Evolutionary conservation across 345 rosid genomes (phyloP), one percentile per base, ranked within the genome.

Genomic region (Euphorbia tirucalli): DNA sequence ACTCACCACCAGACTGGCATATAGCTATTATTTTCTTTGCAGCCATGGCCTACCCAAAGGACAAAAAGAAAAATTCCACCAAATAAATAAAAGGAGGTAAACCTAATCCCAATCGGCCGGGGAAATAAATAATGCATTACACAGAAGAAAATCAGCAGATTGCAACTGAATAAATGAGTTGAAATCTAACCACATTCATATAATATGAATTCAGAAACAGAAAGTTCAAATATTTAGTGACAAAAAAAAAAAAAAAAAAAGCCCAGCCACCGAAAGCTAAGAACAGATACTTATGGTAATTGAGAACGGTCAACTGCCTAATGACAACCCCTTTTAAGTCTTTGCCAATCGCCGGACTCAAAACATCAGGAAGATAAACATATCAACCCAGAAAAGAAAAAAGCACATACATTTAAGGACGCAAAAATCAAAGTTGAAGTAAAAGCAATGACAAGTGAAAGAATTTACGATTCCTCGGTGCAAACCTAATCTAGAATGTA

Each of bases 1-100:
- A 93, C 73, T 88, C 93, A 21, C 97, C 98, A 39, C 97, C 96
- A 0, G 98, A 90, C 70, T 92, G 97, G 78, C 97, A 93, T 75
- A 93, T 93, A 28, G 97, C 98, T 81, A 93, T 91, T 58, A 93
- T 74, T 82, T 89, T 93, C 81, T 86, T 89, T 52, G 85, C 71
- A 71, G 90, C 87, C 98, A 91, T 90, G 69, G 71, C 84, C 88
- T 76, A 58, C 24, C 55, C 37, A 35, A 24, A 46, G 43, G 3
- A n/a, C 43, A 18, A 39, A 58, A 68, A 22, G 3, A 58, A 25
- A 27, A 43, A 70, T 10, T 6, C 9, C 28, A n/a, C n/a, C 14
- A 37, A 16, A 21, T n/a, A 52, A 68, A 43, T 58, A 49, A 46
- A 61, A 41, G 48, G 44, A 28, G 19, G 1, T 14, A 44, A 6